Conservation (phyloP, 352 stramenopile genomes). For the Blastocystis sp. region DNA sequence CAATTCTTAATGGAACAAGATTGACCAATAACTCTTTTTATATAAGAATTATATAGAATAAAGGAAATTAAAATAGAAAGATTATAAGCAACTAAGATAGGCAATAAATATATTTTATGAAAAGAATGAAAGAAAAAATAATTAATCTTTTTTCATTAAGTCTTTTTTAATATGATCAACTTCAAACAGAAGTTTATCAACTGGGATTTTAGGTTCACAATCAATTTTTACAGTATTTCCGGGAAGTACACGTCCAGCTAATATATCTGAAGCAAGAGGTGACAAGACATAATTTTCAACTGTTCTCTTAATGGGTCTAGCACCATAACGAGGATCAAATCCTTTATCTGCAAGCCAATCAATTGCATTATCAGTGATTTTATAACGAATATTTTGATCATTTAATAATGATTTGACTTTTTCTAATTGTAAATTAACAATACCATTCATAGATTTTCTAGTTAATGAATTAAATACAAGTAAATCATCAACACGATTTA, state of each 20-base stretch:
- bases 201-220: too few relatives aligned
- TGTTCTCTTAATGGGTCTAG: conserved; percentile 75
- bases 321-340: conserved; percentile 83
- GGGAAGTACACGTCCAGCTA: conserved; percentile 55
- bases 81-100: too few relatives aligned
- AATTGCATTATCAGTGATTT: conserved; percentile 63
- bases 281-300: conserved; percentile 85
- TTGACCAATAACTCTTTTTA: too few relatives aligned
- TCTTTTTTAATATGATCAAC: too few relatives aligned
- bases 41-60: too few relatives aligned
- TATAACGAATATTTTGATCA: conserved; percentile 63
- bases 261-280: conserved; percentile 67
- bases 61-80: too few relatives aligned
- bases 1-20: too few relatives aligned
- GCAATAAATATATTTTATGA: too few relatives aligned
- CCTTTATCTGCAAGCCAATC: conserved; percentile 70
- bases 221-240: conserved; percentile 60
- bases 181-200: too few relatives aligned
- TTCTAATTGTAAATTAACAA: conserved; percentile 76
- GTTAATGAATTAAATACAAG: conserved; percentile 84
- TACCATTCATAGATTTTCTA: conserved; percentile 66
- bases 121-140: too few relatives aligned
- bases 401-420: conserved; percentile 66
- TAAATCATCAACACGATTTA: conserved; percentile 91
- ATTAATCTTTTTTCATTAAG: too few relatives aligned